Base-by-base conservation (phyloP, 805 yeast species). In the Starmerella vaccinii region DNA sequence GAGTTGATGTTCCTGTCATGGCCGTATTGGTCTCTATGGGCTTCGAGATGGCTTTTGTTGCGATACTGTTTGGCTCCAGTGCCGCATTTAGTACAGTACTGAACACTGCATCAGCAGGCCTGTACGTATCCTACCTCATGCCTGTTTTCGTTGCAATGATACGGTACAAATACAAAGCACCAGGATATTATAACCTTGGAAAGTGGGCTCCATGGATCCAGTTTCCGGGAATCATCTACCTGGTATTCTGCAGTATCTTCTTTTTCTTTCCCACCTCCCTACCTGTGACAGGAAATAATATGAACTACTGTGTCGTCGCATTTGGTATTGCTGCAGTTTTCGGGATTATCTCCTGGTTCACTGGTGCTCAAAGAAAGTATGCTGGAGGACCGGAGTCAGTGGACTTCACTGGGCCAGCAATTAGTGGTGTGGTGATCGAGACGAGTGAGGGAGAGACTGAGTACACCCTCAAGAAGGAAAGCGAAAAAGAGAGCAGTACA, bases 121-220 rank as follows among this genome's bases (percentile, higher is more conserved):
- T 81, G 52, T 67, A 78, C 40, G 58, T 80, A 38, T 76, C 83
- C 4, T 81, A 81, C 62, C 59, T 73, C 13, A 72, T 81, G 35
- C 85, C 85, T 18, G 68, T 73, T 18, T 59, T 66, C 4, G 78
- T 55, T 5, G 47, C 46, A 27, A 16, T 30, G 12, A 4, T 55
- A 1, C n/a, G 49, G 9, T 24, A 27, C 26, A 41, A 49, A 76
- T 57, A 64, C 76, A 47, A 63, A 78, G 46, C 54, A 61, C 53
- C 71, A 65, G 57, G 81, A 78, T 27, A 72, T 81, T 68, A 67
- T 68, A 59, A 73, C 66, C 52, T 76, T 78, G 54, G 68, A 62
- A 54, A 80, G 72, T 61, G 87, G 87, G 38, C 85, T 83, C 33
- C 80, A 78, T 65, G 80, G 86, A 83, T 59, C 75, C 48, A 81